phyloP scores from a whole-genome alignment of 2,329 filamentous ascomycete species.

The Alternaria ethzedia region DNA sequence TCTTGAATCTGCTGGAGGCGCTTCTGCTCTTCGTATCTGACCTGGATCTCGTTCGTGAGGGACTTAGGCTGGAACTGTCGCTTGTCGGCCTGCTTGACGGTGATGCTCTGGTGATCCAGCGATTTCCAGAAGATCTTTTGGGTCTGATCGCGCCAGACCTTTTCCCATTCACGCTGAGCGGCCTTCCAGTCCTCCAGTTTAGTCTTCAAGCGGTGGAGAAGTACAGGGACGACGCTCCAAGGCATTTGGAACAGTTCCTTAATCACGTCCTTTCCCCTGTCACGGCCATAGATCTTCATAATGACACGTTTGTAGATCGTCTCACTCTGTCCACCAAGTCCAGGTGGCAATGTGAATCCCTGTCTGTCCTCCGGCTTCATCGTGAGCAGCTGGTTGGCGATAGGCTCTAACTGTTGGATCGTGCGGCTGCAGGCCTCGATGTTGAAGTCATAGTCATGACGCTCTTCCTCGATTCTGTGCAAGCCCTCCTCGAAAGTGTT shows the following conservation, averaged over 20 bases:
- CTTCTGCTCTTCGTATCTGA: slow-evolving; percentile 88
- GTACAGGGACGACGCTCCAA: slow-evolving; percentile 84
- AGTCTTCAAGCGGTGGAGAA: slow-evolving; percentile 88
- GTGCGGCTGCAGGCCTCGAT: slow-evolving; percentile 95
- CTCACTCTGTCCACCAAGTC: slow-evolving; percentile 89
- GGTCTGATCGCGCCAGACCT: slow-evolving; percentile 96
- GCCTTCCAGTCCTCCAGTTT: slow-evolving; percentile 98
- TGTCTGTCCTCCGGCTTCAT: slow-evolving; percentile 75
- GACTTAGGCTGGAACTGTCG: slow-evolving; percentile 89
- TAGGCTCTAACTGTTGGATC: slow-evolving; percentile 93
- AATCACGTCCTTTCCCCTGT: slow-evolving; percentile 83
- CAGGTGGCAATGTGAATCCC: slow-evolving; percentile 78
- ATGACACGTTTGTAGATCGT: slow-evolving; percentile 97
- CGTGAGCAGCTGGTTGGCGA: slow-evolving; percentile 86
- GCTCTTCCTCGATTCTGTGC: slow-evolving; percentile 95
- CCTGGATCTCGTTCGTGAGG: slow-evolving; percentile 87
- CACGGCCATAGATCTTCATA: slow-evolving; percentile 93
- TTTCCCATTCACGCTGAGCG: slow-evolving; percentile 96
- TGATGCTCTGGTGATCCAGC: slow-evolving; percentile 93
- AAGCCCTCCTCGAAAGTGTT: slow-evolving; percentile 93
- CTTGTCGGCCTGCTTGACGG: slow-evolving; percentile 88
- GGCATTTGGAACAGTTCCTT: slow-evolving; percentile 85
- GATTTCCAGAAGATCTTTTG: slow-evolving; percentile 95
- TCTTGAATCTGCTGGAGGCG: slow-evolving; percentile 68
- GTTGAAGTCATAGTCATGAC: slow-evolving; percentile 98